phyloP scores from a whole-genome alignment of 441 rosid genomes.

The Populus tomentosa region DNA sequence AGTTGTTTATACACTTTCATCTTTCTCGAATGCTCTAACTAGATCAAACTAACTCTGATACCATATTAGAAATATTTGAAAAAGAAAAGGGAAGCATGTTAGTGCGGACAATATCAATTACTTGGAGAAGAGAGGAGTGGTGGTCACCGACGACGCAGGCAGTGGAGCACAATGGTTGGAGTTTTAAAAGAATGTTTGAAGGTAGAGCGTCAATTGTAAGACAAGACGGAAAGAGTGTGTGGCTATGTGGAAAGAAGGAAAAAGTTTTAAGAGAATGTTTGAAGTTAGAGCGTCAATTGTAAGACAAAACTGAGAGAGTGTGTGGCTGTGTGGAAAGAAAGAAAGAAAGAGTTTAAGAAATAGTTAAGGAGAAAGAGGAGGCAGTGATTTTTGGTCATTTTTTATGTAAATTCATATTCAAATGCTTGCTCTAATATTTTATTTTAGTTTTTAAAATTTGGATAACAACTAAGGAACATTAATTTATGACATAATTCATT shows the following conservation, averaged over 20 bases:
- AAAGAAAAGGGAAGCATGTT: too few relatives aligned
- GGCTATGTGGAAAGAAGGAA: background rate
- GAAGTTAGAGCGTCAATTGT: constrained; percentile 67
- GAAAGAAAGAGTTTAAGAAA: background rate
- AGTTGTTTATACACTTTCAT: too few relatives aligned
- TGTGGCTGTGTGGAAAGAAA: background rate
- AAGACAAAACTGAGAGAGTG: background rate
- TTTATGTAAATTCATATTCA: constrained; percentile 54
- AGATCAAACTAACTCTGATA: too few relatives aligned
- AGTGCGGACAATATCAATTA: constrained; percentile 79
- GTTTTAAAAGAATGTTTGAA: constrained; percentile 82
- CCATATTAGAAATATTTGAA: too few relatives aligned
- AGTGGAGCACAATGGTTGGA: constrained; percentile 77
- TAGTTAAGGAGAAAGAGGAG: constrained; percentile 7
- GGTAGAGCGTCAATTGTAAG: constrained; percentile 67
- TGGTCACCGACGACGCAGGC: constrained; percentile 83
- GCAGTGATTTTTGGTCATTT: constrained; percentile 15
- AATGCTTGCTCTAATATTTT: constrained; percentile 25
- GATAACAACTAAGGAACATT: too few relatives aligned
- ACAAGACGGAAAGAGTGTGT: background rate
- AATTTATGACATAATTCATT: too few relatives aligned
- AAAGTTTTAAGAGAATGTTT: constrained; percentile 63
- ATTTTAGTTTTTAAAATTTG: background rate
- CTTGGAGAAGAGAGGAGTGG: constrained; percentile 81
- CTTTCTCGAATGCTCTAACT: too few relatives aligned